Evolutionary conservation across 768 basidiomycete genomes (phyloP).

Genomic region (Tulasnella sp.): DNA sequence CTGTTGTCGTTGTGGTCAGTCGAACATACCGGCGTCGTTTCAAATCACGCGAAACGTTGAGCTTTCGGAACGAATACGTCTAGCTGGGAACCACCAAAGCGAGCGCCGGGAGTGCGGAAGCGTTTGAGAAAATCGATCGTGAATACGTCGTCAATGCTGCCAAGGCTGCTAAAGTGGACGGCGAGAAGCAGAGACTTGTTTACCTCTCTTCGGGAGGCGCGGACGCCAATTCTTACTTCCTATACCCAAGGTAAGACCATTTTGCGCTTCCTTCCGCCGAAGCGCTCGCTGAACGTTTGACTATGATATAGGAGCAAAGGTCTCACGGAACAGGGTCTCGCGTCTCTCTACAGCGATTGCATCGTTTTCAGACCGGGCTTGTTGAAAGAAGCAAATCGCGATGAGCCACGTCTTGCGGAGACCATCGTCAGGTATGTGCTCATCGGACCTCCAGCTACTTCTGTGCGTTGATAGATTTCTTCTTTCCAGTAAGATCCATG

Average conservation of each 20-base stretch:
- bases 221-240: conserved; percentile 35
- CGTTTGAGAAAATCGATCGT: conserved; percentile 67
- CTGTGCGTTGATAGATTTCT: not conserved
- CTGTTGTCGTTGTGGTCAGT: conserved; percentile 50
- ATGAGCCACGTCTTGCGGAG: conserved; percentile 33
- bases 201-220: conserved; percentile 47
- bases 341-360: conserved; percentile 52
- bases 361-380: conserved; percentile 56
- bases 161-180: conserved; percentile 42
- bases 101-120: conserved; percentile 47
- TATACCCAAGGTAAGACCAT: conserved; percentile 38
- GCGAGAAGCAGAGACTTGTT: conserved; percentile 45
- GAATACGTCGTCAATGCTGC: conserved; percentile 68
- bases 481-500: conserved; percentile 28
- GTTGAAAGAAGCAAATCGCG: conserved; percentile 39
- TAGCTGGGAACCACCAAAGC: conserved; percentile 51
- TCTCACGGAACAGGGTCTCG: conserved; percentile 56
- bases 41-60: not conserved
- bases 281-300: not conserved
- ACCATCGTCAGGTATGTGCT: conserved; percentile 32
- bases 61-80: conserved; percentile 22
- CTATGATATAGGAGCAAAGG: conserved; percentile 53
- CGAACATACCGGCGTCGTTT: conserved; percentile 24
- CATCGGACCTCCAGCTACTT: not conserved
- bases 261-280: not conserved